Base-by-base conservation (phyloP, 192 early-diverging fungal genomes). In the Mortierella alpina region DNA sequence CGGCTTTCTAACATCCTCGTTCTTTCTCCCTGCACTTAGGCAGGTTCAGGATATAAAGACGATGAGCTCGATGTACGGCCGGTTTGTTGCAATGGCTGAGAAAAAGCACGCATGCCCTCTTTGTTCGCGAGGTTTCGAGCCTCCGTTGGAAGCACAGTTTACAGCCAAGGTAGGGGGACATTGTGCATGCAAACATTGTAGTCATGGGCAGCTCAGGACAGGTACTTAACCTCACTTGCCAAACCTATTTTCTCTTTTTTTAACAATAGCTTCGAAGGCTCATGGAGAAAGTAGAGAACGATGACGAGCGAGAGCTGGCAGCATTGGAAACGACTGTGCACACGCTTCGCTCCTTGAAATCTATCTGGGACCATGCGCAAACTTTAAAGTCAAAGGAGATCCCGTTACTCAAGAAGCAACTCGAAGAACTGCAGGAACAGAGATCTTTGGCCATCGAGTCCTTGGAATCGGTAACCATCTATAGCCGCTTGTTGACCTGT, bases 111-210 rank as follows among this genome's bases (percentile, higher is more conserved):
- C 86, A 31, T 98, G 97, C 62, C 94, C 96, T 11, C 85, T 98
- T 7, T 98, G 97, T 76, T 81, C 81, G 15, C 90, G 95, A n/a
- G 84, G 82, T 0, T 98, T 96, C 83, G 80, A 78, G n/a, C 68
- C 64, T 47, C 77, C 87, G 13, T 63, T 82, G 9, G 94, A 91
- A 53, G 54, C 83, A 17, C 58, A 52, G 75, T 88, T 75, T 14
- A 84, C 15, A 10, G 69, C 67, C 55, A 82, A 71, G 84, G 83
- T 79, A 70, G 10, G 6, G 42, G 59, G 23, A 48, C 20, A 62
- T 59, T 49, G 11, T 20, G 31, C 31, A 31, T 22, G 48, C 23
- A 42, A 64, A 2, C 12, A 15, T 51, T 2, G 1, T 2, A 31
- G 31, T 31, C 31, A 31, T 31, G 1, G 31, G 31, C 31, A 31